Evolutionary conservation across 2,329 filamentous ascomycete genomes (phyloP).

Genomic region (Diaporthe citriasiana): DNA sequence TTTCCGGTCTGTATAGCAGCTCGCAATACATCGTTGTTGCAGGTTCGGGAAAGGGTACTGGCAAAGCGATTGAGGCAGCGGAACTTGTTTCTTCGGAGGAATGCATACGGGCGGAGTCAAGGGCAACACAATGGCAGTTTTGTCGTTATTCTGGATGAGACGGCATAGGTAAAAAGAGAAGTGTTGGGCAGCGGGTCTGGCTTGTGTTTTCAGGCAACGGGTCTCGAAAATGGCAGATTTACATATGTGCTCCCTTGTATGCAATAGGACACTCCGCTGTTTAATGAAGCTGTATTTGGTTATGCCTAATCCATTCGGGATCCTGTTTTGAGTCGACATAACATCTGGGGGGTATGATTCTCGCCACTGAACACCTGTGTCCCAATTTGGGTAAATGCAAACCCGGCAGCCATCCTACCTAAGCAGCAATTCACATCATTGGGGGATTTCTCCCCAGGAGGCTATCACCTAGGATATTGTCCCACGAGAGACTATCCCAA

Average conservation of each 20-base stretch:
- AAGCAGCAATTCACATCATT: too few species aligned
- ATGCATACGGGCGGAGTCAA: slow-evolving; percentile 40
- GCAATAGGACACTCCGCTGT: slow-evolving; percentile 7
- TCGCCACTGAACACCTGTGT: background rate
- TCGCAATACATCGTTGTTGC: slow-evolving; percentile 21
- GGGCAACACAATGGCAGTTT: background rate
- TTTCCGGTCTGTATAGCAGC: slow-evolving; percentile 18
- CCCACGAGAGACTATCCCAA: too few species aligned
- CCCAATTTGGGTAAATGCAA: slow-evolving; percentile 2
- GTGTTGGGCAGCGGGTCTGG: slow-evolving; percentile 1
- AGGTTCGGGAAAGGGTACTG: slow-evolving; percentile 1
- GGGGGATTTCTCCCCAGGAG: too few species aligned
- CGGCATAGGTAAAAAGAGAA: background rate
- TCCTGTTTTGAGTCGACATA: background rate
- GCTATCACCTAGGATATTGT: too few species aligned
- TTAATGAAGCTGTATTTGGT: slow-evolving; percentile 12
- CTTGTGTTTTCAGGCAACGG: background rate
- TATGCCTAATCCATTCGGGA: background rate
- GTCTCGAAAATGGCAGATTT: slow-evolving; percentile 1
- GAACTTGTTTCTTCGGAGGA: background rate
- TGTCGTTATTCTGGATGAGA: background rate
- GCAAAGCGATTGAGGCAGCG: background rate
- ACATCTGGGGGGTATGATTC: background rate
- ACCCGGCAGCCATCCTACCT: slow-evolving; percentile 3
- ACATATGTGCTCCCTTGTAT: slow-evolving; percentile 5